Percentiles rank a stretch among this genome's conserved stretches.
phyloP scores from a whole-genome alignment of 192 early-diverging fungal species.

The Rhizophlyctis rosea region DNA sequence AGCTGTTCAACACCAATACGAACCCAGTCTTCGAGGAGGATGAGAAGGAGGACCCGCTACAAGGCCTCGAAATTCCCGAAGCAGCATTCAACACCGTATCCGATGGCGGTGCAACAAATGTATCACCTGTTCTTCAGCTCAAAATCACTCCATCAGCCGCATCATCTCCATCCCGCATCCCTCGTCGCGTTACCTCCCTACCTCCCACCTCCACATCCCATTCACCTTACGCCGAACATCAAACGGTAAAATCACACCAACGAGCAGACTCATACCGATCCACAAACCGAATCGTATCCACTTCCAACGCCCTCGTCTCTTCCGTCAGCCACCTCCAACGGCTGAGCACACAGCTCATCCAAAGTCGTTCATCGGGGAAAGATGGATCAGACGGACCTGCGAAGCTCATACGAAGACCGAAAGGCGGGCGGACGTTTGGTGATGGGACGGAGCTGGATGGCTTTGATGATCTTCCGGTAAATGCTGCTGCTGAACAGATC shows the following conservation, averaged over 20 bases:
- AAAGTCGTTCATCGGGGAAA: not conserved
- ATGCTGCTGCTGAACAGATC: not conserved
- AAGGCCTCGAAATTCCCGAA: too few relatives aligned
- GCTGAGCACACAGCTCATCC: not conserved
- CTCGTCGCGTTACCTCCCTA: conserved; percentile 1
- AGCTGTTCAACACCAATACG: too few relatives aligned
- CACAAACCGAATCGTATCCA: not conserved
- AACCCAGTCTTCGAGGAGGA: too few relatives aligned
- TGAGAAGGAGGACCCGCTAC: too few relatives aligned
- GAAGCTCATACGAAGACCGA: conserved; percentile 18
- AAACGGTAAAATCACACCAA: not conserved
- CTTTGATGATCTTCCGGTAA: conserved; percentile 31
- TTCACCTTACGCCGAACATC: not conserved
- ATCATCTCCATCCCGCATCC: conserved; percentile 13
- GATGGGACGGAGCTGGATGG: conserved; percentile 40
- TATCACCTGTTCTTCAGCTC: not conserved
- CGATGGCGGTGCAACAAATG: not conserved
- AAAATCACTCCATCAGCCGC: not conserved
- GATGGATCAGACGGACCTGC: not conserved
- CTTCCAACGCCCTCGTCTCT: not conserved
- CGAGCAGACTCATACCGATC: not conserved
- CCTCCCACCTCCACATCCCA: not conserved
- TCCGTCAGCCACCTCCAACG: conserved; percentile 7
- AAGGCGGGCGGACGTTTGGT: conserved; percentile 23
- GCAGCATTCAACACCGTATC: not conserved